Conservation (phyloP, 2,329 filamentous ascomycete genomes). For the Fusarium subglutinans region DNA sequence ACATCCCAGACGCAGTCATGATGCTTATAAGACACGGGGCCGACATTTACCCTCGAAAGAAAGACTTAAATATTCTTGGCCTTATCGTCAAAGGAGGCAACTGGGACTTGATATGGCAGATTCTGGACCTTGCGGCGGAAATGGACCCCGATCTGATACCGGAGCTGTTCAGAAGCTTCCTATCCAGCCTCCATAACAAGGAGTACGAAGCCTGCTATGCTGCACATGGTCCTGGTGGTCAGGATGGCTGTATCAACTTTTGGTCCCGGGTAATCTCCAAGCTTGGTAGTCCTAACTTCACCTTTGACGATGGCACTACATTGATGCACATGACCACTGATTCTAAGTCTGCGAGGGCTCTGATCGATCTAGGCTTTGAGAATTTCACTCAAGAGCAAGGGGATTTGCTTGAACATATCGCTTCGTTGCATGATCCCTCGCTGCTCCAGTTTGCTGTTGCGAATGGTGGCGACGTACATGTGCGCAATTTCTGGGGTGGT, state of each 20-base stretch:
- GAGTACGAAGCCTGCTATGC: not conserved
- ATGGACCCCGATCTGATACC: not conserved
- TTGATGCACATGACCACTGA: not conserved
- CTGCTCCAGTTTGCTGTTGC: not conserved
- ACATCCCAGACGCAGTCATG: not conserved
- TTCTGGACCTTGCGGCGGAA: not conserved
- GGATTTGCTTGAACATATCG: not conserved
- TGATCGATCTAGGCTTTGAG: not conserved
- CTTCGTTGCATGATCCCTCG: not conserved
- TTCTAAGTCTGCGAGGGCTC: not conserved
- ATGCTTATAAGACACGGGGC: not conserved
- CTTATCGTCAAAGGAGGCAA: rapidly evolving
- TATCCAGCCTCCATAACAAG: too few relatives aligned
- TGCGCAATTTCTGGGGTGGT: too few relatives aligned
- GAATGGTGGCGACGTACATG: not conserved
- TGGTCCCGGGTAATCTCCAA: not conserved
- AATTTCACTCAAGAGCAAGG: not conserved
- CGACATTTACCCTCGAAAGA: too few relatives aligned
- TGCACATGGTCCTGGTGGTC: not conserved
- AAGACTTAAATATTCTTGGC: rapidly evolving
- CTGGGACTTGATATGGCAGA: not conserved
- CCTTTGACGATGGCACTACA: not conserved
- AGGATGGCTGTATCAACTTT: not conserved
- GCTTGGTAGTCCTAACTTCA: not conserved
- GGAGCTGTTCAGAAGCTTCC: too few relatives aligned